Base-by-base conservation (phyloP, 768 basidiomycete species). In the Hericium rajendrae region DNA sequence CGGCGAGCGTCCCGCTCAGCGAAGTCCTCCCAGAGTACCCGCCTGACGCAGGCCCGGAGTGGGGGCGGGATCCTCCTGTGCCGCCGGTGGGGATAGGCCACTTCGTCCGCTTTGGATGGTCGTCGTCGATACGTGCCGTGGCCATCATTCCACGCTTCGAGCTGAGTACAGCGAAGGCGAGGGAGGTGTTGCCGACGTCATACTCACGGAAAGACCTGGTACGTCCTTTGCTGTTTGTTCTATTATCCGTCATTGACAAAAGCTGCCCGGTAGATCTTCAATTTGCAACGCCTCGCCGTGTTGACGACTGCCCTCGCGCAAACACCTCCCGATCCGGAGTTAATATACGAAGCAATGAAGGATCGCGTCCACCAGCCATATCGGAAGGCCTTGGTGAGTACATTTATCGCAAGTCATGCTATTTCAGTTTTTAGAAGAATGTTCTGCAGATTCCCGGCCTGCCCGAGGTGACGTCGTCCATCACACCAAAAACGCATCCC, bases 341-440 rank as follows among this genome's bases (percentile, higher is more conserved):
- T 99, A n/a, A 97, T 98, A 57, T 98, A 95, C 70, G 95, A 98
- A 68, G 95, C 95, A 1, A 98, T 98, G 97, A 95, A 97, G 67
- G 97, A 99, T 72, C 84, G 90, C 54, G 81, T 99, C 13, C 97
- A 99, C 69, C 97, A 99, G 69, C 97, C 97, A 1, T 98, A 97
- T 69, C 85, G 97, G 32, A 92, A 86, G 71, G 70, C 77, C 26
- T 77, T 99, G 57, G 94, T 94, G 68, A 41, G 87, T 2, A 53
- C 48, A 24, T 12, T 50, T 26, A 51, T 55, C 58, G 24, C 37
- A 49, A 37, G 53, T 41, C 8, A 57, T 40, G 8, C 16, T 20
- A 49, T 59, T 38, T 38, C 16, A 32, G 53, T 46, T 10, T 15
- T 24, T 40, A 52, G 22, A 24, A 40, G 38, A 32, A 54, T 53